phyloP scores from a whole-genome alignment of 306 rosid genomes.

The Adenanthera pavonina region DNA sequence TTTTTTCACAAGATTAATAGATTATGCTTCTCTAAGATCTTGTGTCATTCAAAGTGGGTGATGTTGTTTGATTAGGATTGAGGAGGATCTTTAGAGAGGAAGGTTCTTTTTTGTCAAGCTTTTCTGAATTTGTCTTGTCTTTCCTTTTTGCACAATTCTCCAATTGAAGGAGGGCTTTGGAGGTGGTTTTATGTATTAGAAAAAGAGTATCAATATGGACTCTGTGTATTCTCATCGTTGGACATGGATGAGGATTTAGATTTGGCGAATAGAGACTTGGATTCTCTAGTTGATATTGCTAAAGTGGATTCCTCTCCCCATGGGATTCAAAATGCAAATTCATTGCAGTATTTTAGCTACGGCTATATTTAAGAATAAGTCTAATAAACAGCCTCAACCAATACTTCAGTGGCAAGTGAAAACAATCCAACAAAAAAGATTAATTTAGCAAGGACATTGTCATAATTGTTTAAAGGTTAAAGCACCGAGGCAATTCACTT shows the following conservation, averaged over 20 bases:
- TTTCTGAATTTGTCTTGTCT: neutral
- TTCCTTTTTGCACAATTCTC: neutral
- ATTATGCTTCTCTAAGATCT: no score
- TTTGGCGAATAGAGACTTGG: neutral
- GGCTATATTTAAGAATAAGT: neutral
- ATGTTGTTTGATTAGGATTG: no score
- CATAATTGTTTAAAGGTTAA: conserved; percentile 4
- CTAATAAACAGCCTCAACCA: neutral
- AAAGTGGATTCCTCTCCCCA: neutral
- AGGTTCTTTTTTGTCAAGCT: neutral
- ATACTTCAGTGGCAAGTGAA: conserved; percentile 2
- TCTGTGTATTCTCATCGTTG: neutral
- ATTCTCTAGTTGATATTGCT: neutral
- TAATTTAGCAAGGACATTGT: neutral
- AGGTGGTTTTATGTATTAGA: neutral
- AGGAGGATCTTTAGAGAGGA: neutral
- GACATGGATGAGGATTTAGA: neutral
- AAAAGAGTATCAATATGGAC: neutral
- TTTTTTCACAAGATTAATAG: no score
- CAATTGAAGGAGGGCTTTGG: neutral
- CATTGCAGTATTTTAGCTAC: conserved; percentile 19
- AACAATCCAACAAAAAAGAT: conserved; percentile 26
- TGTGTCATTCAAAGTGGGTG: no score
- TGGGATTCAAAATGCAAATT: neutral
- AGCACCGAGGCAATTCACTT: conserved; percentile 26